Base-by-base conservation (phyloP, 768 basidiomycete species). In the Suillus plorans region DNA sequence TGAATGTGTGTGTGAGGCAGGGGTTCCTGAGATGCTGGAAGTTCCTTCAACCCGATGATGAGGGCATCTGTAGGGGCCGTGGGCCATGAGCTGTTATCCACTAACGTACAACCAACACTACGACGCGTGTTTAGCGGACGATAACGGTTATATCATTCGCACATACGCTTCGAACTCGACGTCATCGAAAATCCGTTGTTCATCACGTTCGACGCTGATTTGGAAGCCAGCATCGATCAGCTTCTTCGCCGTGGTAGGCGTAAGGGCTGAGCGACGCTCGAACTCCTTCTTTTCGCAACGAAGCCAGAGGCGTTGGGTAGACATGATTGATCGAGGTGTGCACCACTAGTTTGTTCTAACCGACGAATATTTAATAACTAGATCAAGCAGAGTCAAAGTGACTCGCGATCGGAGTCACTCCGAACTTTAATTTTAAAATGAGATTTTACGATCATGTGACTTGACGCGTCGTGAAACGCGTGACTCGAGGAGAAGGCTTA, bases 221-320 rank as follows among this genome's bases (percentile, higher is more conserved):
- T 90, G 84, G 80, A 98, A 99, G 45, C 95, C 95, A 53, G 89
- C 89, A 70, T 92, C 90, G 74, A 98, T 87, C 66, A 99, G 86
- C 68, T 83, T 85, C 78, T 92, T 94, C 69, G 96, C 88, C 0
- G 93, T 96, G 28, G 91, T 89, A 3, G 97, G 97, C 13, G 95
- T 97, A 68, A 99, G 82, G 9, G 96, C 96, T 36, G 95, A 89
- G 56, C 97, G 92, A 63, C 88, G 88, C 78, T 99, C 97, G 68
- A 96, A 95, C 67, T 88, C 85, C 77, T 99, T 99, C 76, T 89
- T 97, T 82, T 99, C 97, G 81, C 95, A 97, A 69, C 97, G 89
- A 50, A 99, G 86, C 97, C 97, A 99, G 70, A 99, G 84, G 16
- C 77, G 69, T 39, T 78, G 79, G 61, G 78, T 81, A 71, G 86